These are phyloP conservation scores for Glycine latifolia DNA, from an alignment of 306 rosid genomes.

Conservation along the genomic window DNA sequence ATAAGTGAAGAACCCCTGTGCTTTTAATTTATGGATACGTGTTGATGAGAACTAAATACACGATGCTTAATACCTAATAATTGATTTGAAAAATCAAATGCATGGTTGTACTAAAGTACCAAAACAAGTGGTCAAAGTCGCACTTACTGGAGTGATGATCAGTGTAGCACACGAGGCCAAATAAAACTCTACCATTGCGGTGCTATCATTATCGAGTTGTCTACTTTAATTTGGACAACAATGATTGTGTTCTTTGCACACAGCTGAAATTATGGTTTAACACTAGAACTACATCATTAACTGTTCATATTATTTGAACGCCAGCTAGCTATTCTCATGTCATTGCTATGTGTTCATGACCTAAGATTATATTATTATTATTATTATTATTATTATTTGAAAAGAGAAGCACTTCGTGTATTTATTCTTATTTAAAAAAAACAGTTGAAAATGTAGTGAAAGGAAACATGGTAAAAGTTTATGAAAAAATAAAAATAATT, in stretches of 20 bases:
- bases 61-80: slow-evolving; percentile 15
- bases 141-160: slow-evolving; percentile 55
- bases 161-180: slow-evolving; percentile 72
- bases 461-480: too few relatives aligned
- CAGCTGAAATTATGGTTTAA: slow-evolving; percentile 43
- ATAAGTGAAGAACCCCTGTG: background rate
- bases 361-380: background rate
- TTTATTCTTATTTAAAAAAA: background rate
- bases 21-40: slow-evolving; percentile 12
- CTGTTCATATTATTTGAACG: slow-evolving; percentile 39
- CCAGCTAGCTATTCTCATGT: slow-evolving; percentile 26
- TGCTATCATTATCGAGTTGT: slow-evolving; percentile 48
- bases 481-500: too few relatives aligned
- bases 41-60: background rate
- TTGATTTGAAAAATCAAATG: slow-evolving; percentile 31
- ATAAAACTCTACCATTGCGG: slow-evolving; percentile 47
- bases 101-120: slow-evolving; percentile 51
- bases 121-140: slow-evolving; percentile 53
- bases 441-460: too few relatives aligned
- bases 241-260: slow-evolving; percentile 52
- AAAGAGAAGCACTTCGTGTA: too few relatives aligned
- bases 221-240: slow-evolving; percentile 56
- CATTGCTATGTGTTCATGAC: slow-evolving; percentile 30
- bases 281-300: slow-evolving; percentile 40
- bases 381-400: background rate